A percentile compares a stretch with the other conserved stretches of the same genome.
These are phyloP conservation scores for Brettanomyces bruxellensis DNA, from an alignment of 805 yeast species.

Conservation along the genomic window DNA sequence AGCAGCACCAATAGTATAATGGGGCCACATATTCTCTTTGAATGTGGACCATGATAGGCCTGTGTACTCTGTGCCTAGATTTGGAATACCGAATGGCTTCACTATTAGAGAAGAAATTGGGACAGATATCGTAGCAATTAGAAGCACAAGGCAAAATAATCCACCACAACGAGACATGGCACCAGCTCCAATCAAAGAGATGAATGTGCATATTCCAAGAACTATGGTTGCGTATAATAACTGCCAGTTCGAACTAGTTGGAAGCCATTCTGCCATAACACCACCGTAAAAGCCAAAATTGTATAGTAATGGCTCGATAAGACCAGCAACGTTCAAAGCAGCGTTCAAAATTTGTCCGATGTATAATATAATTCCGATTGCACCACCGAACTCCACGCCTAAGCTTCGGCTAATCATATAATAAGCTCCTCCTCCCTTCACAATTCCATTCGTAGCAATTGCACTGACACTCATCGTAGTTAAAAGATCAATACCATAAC, in stretches of 20 bases:
- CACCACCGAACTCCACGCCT: conserved; percentile 98
- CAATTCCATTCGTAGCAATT: conserved; percentile 95
- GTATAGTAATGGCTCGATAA: conserved; percentile 79
- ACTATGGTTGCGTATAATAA: conserved; percentile 65
- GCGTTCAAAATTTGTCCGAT: conserved; percentile 90
- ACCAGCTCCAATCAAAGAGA: conserved; percentile 74
- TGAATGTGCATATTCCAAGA: conserved; percentile 59
- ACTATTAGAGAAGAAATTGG: conserved; percentile 70
- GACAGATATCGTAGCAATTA: conserved; percentile 67
- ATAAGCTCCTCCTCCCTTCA: conserved; percentile 97
- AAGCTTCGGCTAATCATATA: conserved; percentile 92
- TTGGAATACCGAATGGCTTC: conserved; percentile 49
- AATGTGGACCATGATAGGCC: conserved; percentile 71
- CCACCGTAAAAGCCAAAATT: conserved; percentile 66
- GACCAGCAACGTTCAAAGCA: conserved; percentile 91
- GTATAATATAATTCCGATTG: conserved; percentile 90
- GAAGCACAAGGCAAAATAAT: conserved; percentile 54
- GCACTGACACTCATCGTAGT: conserved; percentile 91
- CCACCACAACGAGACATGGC: conserved; percentile 79
- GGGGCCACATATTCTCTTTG: conserved; percentile 60
- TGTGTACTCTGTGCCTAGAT: conserved; percentile 43
- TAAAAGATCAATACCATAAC: conserved; percentile 72
- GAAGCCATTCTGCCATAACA: conserved; percentile 45
- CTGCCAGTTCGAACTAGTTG: conserved; percentile 57
- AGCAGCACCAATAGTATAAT: conserved; percentile 84